These are phyloP conservation scores for Przewalskia tangutica DNA, from an alignment of 257 asterid genomes.

Conservation along the genomic window DNA sequence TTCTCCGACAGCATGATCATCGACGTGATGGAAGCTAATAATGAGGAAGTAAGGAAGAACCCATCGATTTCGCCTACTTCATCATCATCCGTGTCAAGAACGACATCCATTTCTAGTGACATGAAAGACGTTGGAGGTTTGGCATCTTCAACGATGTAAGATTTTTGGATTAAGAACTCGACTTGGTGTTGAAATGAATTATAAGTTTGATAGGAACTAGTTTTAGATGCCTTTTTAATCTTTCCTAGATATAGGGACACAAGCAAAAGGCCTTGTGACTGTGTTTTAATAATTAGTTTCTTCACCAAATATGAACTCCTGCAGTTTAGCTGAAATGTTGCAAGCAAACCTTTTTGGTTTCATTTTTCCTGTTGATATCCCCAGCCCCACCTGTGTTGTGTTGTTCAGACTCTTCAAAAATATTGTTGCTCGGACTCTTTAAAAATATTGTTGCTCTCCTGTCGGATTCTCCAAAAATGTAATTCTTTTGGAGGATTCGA, in stretches of 20 bases:
- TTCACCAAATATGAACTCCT: constrained; percentile 1
- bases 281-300: neutral
- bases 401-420: too few relatives aligned
- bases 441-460: too few relatives aligned
- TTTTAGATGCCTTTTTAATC: neutral
- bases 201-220: constrained; percentile 4
- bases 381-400: neutral
- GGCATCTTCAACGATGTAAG: neutral
- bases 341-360: neutral
- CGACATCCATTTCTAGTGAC: constrained; percentile 14
- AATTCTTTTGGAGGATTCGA: too few relatives aligned
- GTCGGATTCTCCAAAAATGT: too few relatives aligned
- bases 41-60: constrained; percentile 18
- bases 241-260: neutral
- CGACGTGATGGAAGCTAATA: constrained; percentile 1
- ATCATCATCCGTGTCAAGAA: constrained; percentile 27
- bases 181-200: neutral
- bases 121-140: constrained; percentile 1
- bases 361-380: neutral
- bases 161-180: neutral
- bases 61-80: constrained; percentile 21
- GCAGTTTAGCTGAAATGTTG: constrained; percentile 3
- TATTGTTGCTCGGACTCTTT: neutral
- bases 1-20: constrained; percentile 13
- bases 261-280: neutral